A percentile compares a stretch with the other conserved stretches of the same genome.
Conservation (phyloP, 2,329 filamentous ascomycete genomes). For the Pyrenophora seminiperda region DNA sequence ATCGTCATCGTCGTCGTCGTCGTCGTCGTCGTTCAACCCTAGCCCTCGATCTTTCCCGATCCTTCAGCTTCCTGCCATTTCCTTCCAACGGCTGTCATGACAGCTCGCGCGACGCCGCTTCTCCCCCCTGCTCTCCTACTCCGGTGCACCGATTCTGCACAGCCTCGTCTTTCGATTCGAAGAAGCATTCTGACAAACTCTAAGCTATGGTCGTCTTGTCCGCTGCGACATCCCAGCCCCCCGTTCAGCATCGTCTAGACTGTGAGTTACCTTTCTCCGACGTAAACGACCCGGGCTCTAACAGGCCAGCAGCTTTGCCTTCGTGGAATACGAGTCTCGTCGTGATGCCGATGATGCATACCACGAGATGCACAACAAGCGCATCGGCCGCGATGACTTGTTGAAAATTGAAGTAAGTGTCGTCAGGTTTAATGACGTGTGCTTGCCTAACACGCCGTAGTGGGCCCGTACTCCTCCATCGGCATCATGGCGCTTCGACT, state of each 20-base stretch:
- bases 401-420: conserved; percentile 89
- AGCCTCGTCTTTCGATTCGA: conserved; percentile 18
- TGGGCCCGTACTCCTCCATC: conserved; percentile 98
- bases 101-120: conserved; percentile 6
- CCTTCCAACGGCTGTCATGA: not conserved
- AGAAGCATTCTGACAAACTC: conserved; percentile 54
- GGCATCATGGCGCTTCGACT: conserved; percentile 97
- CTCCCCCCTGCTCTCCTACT: conserved; percentile 32
- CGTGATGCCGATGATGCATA: conserved; percentile 99
- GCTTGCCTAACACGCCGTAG: conserved; percentile 56
- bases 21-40: conserved; percentile 16
- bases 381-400: conserved; percentile 91
- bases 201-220: conserved; percentile 93
- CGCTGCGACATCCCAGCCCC: conserved; percentile 98
- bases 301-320: conserved; percentile 78
- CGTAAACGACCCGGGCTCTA: conserved; percentile 17
- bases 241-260: conserved; percentile 87
- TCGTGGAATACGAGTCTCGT: conserved; percentile 98
- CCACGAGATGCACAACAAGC: conserved; percentile 99
- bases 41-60: conserved; percentile 9
- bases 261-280: conserved; percentile 68
- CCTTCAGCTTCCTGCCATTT: conserved; percentile 11
- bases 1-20: conserved; percentile 25
- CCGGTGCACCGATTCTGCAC: conserved; percentile 4
- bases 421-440: not conserved